phyloP scores from a whole-genome alignment of 78 protist species.

The Dictyostelium brefeldianum region DNA sequence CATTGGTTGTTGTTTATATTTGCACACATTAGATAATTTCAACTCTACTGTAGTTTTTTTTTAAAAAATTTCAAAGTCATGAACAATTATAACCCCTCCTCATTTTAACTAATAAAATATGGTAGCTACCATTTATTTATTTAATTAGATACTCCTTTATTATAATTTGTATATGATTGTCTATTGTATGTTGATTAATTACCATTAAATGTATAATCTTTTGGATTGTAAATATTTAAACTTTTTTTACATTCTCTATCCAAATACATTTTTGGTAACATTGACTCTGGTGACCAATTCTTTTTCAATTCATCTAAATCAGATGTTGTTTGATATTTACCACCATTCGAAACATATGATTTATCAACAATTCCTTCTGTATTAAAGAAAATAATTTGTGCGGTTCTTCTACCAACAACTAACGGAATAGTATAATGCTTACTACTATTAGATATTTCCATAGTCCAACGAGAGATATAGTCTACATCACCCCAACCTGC shows the following conservation, averaged over 20 bases:
- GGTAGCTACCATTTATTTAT: no score
- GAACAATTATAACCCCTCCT: no score
- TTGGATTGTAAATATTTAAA: neutral
- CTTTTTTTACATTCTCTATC: constrained; percentile 60
- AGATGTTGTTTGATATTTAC: constrained; percentile 60
- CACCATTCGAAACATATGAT: constrained; percentile 47
- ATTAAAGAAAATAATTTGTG: constrained; percentile 87
- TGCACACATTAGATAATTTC: no score
- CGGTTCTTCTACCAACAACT: constrained; percentile 77
- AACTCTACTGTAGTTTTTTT: no score
- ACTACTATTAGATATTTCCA: constrained; percentile 86
- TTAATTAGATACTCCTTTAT: no score
- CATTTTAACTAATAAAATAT: no score
- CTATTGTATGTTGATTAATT: no score
- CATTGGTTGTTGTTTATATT: no score
- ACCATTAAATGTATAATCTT: neutral
- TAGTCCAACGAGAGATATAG: constrained; percentile 71
- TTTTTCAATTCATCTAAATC: constrained; percentile 24
- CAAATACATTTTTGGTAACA: constrained; percentile 80
- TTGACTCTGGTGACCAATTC: constrained; percentile 41
- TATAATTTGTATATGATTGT: no score
- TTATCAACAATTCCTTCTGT: constrained; percentile 54
- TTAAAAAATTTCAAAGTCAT: no score
- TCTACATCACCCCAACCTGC: constrained; percentile 85
- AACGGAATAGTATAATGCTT: constrained; percentile 74